Conservation (phyloP, 148 eudicot species). For the Euryodendron excelsum region DNA sequence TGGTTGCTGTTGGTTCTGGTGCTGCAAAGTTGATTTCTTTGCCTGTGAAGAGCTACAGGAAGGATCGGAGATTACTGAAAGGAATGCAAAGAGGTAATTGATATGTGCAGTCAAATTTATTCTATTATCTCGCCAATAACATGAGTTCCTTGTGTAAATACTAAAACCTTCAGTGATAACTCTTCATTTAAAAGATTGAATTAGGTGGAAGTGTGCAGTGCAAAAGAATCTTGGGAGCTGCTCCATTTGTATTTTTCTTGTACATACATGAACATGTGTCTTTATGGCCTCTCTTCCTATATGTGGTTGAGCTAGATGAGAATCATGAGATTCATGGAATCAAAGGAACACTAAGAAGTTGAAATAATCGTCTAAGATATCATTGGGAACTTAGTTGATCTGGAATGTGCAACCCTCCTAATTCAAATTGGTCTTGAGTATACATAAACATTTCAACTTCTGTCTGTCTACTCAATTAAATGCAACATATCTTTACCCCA, state of each 20-base stretch:
- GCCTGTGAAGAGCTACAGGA: slow-evolving; percentile 77
- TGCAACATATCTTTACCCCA: not conserved
- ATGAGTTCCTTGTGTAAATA: not conserved
- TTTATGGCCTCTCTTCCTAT: not conserved
- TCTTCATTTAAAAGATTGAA: not conserved
- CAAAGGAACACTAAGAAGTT: not conserved
- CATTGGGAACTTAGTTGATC: not conserved
- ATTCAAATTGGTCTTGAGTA: too few relatives aligned
- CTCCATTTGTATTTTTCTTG: not conserved
- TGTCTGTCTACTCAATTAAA: not conserved
- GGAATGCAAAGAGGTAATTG: slow-evolving; percentile 92
- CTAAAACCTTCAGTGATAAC: slow-evolving; percentile 1
- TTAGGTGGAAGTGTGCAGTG: not conserved
- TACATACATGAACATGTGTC: not conserved
- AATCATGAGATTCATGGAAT: not conserved
- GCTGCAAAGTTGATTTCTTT: slow-evolving; percentile 84
- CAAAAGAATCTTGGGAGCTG: not conserved
- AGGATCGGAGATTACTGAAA: slow-evolving; percentile 79
- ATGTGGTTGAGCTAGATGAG: not conserved
- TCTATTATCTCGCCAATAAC: not conserved
- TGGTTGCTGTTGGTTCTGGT: slow-evolving; percentile 91
- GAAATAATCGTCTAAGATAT: slow-evolving; percentile 4
- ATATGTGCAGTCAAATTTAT: not conserved
- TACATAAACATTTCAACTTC: not conserved
- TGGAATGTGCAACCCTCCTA: not conserved